These are phyloP conservation scores for Mucor ambiguus DNA, from an alignment of 371 early-diverging fungal genomes.

Conservation along the genomic window DNA sequence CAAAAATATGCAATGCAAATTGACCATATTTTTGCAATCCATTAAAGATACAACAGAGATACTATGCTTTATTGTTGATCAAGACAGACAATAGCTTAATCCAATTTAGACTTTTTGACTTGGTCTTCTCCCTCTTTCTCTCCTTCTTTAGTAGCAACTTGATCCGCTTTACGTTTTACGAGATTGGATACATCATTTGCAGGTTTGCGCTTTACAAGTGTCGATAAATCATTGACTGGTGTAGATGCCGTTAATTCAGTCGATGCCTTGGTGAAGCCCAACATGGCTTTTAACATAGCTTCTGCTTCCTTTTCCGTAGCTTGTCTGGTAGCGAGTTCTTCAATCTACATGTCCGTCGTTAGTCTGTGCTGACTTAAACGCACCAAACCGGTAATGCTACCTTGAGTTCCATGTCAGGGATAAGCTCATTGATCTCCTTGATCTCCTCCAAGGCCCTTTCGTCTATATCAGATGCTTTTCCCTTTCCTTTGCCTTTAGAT, in stretches of 20 bases:
- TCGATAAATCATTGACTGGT: conserved; percentile 47
- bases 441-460: conserved; percentile 35
- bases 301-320: conserved; percentile 45
- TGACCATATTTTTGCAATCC: no score
- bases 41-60: no score
- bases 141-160: not conserved
- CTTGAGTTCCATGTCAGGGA: conserved; percentile 55
- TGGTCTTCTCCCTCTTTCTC: not conserved
- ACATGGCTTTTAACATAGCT: conserved; percentile 33
- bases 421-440: conserved; percentile 44
- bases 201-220: conserved; percentile 45
- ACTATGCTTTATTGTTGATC: not conserved
- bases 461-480: conserved; percentile 17
- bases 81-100: not conserved
- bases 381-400: conserved; percentile 18
- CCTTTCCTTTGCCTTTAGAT: conserved; percentile 40
- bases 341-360: conserved; percentile 24
- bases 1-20: no score
- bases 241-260: conserved; percentile 18
- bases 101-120: not conserved
- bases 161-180: not conserved
- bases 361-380: not conserved
- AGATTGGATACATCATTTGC: not conserved
- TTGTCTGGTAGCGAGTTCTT: conserved; percentile 40
- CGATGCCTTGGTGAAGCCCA: conserved; percentile 7